Evolutionary conservation across 1,139 yeast genomes (phyloP).

Genomic region (Candida tetrigidarum): DNA sequence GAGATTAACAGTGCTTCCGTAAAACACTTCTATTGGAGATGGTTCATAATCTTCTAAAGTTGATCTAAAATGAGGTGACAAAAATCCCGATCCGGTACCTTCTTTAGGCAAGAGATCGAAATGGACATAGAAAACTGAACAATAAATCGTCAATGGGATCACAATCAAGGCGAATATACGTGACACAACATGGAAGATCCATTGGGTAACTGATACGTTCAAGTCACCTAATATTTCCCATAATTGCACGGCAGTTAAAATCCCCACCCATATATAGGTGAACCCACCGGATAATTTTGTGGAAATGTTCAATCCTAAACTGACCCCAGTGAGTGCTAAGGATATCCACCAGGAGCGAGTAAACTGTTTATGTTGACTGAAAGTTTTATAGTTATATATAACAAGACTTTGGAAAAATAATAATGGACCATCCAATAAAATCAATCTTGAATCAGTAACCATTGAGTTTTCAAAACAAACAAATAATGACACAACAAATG

Average conservation of each 20-base stretch:
- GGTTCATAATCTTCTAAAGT: slow-evolving; percentile 43
- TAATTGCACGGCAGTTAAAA: slow-evolving; percentile 43
- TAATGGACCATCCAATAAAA: slow-evolving; percentile 56
- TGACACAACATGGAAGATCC: slow-evolving; percentile 34
- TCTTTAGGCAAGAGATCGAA: slow-evolving; percentile 47
- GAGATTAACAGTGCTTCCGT: slow-evolving; percentile 68
- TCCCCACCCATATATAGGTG: slow-evolving; percentile 54
- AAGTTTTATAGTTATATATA: slow-evolving; percentile 40
- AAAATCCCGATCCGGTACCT: slow-evolving; percentile 54
- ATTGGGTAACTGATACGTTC: slow-evolving; percentile 31
- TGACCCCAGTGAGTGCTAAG: slow-evolving; percentile 48
- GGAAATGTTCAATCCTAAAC: slow-evolving; percentile 56
- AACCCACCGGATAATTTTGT: slow-evolving; percentile 59
- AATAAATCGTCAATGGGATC: slow-evolving; percentile 56
- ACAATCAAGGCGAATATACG: slow-evolving; percentile 41
- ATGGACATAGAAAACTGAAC: slow-evolving; percentile 53
- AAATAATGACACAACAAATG: slow-evolving; percentile 43
- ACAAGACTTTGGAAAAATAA: slow-evolving; percentile 49
- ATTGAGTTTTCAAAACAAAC: slow-evolving; percentile 59
- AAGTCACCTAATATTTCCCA: slow-evolving; percentile 68
- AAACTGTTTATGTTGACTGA: slow-evolving; percentile 40
- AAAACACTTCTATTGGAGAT: slow-evolving; percentile 55
- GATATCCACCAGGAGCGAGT: slow-evolving; percentile 48
- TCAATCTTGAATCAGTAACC: slow-evolving; percentile 51
- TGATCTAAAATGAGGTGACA: slow-evolving; percentile 64